Evolutionary conservation across 2,329 filamentous ascomycete species (phyloP), one percentile per base, ranked within the genome.

Genomic region (Talaromyces sp.): DNA sequence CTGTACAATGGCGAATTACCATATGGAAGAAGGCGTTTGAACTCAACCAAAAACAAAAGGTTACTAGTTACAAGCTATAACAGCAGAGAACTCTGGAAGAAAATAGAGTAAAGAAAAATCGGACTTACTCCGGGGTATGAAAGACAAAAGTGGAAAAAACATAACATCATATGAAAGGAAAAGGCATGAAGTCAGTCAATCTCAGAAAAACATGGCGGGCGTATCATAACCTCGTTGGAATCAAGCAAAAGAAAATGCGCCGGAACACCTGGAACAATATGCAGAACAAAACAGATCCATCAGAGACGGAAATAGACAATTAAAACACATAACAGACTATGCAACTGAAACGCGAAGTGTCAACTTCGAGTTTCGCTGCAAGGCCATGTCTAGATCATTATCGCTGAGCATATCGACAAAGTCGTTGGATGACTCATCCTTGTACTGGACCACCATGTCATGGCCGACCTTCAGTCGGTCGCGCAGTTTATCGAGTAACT

Each of bases 341-440:
- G 71, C 73, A 63, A 78, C 70, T 50, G 73, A 74, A 69, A 91
- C 89, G 69, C 88, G 91, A 31, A 97, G 82, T 62, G 93, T 87
- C 68, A 98, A 82, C 81, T 97, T 97, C 69, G 93, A 89, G 78
- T 96, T 96, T 71, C 92, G 84, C 71, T 90, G 86, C 68, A 97
- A 82, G 3, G 94, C 94, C 69, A 86, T 84, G 69, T 93, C 89
- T 61, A 98, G 81, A 75, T 97, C 93, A 68, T 90, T 85, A 74
- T 97, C 89, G 77, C 87, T 93, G 73, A 91, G 82, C 68, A 98
- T 82, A 22, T 66, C 50, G 33, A 62, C 25, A 57, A 65, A 65
- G 41, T 62, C 56, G 19, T 62, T 66, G 45, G 59, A 62, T 60
- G 59, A 58, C 37, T 66, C 59, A 43, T 66, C 43, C 87, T 87